These are phyloP conservation scores for Arabidopsis thaliana DNA, from an alignment of 345 rosid species.

Conservation along the genomic window DNA sequence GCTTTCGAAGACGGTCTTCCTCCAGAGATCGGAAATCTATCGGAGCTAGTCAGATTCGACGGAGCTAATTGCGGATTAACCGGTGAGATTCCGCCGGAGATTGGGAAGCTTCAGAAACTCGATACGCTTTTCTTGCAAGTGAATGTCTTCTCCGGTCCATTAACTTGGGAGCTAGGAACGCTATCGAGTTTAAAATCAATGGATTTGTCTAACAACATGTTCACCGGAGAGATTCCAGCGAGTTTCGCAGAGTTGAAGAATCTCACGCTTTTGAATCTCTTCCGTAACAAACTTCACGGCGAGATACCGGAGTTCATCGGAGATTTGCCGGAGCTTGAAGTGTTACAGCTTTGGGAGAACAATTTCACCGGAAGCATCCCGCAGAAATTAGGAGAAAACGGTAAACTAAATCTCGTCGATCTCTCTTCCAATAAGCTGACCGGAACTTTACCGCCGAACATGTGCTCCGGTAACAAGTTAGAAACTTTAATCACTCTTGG, in stretches of 20 bases:
- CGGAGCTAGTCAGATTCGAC: slow-evolving; percentile 67
- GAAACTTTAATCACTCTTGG: slow-evolving; percentile 73
- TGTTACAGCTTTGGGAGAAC: slow-evolving; percentile 90
- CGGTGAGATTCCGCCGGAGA: slow-evolving; percentile 71
- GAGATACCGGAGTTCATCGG: slow-evolving; percentile 82
- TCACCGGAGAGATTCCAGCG: slow-evolving; percentile 75
- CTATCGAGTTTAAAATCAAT: slow-evolving; percentile 75
- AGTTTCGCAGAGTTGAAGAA: slow-evolving; percentile 65
- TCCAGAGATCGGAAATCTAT: slow-evolving; percentile 77
- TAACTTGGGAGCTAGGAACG: slow-evolving; percentile 64
- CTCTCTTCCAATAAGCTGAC: slow-evolving; percentile 86
- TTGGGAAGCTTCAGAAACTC: slow-evolving; percentile 70
- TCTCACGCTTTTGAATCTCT: slow-evolving; percentile 74
- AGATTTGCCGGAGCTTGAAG: slow-evolving; percentile 73
- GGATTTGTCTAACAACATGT: slow-evolving; percentile 87
- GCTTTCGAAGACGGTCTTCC: slow-evolving; percentile 66
- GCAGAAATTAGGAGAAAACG: slow-evolving; percentile 64
- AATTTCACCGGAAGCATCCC: slow-evolving; percentile 85
- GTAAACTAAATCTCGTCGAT: slow-evolving; percentile 62
- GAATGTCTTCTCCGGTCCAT: slow-evolving; percentile 64
- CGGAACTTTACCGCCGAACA: slow-evolving; percentile 67
- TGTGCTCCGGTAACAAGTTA: slow-evolving; percentile 74
- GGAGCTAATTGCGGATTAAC: slow-evolving; percentile 70
- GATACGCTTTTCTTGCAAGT: slow-evolving; percentile 90
- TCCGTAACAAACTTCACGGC: slow-evolving; percentile 83